A percentile compares a stretch with the other conserved stretches of the same genome.
Evolutionary conservation across 176 grass and related monocot species (phyloP).

Genomic region (Oryza punctata): DNA sequence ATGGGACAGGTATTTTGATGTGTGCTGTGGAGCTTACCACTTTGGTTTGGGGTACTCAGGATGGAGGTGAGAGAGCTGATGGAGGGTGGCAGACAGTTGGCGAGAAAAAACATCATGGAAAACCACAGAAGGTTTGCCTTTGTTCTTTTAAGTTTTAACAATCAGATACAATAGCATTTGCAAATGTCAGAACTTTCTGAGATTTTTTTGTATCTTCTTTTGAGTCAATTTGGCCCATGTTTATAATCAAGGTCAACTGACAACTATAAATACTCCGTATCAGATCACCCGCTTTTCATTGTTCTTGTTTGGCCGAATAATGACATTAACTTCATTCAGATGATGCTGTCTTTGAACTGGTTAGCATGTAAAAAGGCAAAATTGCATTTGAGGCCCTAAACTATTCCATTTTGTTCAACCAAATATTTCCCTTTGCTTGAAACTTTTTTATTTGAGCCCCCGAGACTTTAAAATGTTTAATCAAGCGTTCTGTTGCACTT

Average conservation of each 20-base stretch:
- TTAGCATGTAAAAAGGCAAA: not conserved
- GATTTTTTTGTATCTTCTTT: not conserved
- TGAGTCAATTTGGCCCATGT: not conserved
- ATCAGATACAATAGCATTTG: conserved; percentile 10
- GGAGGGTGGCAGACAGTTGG: conserved; percentile 68
- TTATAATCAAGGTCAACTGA: not conserved
- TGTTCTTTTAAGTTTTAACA: not conserved
- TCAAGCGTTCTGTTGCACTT: not conserved
- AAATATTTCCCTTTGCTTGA: not conserved
- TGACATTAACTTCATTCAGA: not conserved
- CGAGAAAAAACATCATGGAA: conserved; percentile 61
- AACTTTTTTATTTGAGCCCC: not conserved
- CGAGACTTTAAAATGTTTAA: not conserved
- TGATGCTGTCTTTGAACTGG: not conserved
- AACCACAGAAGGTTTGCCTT: conserved; percentile 68
- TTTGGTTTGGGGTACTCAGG: conserved; percentile 47
- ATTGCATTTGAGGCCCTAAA: too few species aligned
- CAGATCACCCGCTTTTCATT: not conserved
- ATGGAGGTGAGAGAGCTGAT: conserved; percentile 40
- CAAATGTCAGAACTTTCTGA: conserved; percentile 2
- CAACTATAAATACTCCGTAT: not conserved
- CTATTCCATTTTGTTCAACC: not conserved
- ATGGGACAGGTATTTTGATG: not conserved
- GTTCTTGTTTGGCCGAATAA: not conserved
- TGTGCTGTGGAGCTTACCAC: conserved; percentile 14